Conservation (phyloP, 345 rosid genomes). For the Acer yangbiense region DNA sequence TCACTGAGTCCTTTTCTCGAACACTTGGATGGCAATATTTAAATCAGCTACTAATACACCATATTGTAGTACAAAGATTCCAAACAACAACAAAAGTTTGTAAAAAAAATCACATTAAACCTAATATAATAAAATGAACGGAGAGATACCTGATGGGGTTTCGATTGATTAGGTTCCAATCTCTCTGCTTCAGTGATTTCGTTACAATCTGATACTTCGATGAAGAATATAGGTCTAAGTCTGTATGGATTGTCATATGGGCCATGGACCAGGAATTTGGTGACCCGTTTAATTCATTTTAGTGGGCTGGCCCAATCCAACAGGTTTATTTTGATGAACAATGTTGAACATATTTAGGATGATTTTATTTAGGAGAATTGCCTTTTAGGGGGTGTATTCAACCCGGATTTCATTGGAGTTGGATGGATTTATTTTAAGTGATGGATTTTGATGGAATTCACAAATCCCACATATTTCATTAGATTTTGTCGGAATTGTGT, state of each 20-base stretch:
- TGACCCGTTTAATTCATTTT: not conserved
- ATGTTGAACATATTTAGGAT: no score
- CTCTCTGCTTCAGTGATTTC: not conserved
- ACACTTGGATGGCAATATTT: slow-evolving; percentile 7
- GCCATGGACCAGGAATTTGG: not conserved
- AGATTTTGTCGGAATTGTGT: no score
- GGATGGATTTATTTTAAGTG: no score
- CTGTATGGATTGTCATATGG: not conserved
- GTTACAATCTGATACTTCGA: not conserved
- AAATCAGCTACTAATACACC: not conserved
- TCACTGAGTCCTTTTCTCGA: slow-evolving; percentile 32
- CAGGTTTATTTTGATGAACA: not conserved
- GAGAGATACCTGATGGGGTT: not conserved
- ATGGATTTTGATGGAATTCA: no score
- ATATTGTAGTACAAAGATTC: not conserved
- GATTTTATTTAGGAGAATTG: no score
- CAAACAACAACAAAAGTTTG: not conserved
- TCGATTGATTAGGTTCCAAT: not conserved
- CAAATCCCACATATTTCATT: no score
- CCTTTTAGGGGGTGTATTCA: no score
- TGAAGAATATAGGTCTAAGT: no score
- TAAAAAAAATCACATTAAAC: not conserved
- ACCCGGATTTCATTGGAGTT: no score
- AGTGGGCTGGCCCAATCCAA: not conserved
- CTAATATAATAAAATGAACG: not conserved